Base-by-base conservation (phyloP, 192 early-diverging fungal genomes). In the Obelidium mucronatum region DNA sequence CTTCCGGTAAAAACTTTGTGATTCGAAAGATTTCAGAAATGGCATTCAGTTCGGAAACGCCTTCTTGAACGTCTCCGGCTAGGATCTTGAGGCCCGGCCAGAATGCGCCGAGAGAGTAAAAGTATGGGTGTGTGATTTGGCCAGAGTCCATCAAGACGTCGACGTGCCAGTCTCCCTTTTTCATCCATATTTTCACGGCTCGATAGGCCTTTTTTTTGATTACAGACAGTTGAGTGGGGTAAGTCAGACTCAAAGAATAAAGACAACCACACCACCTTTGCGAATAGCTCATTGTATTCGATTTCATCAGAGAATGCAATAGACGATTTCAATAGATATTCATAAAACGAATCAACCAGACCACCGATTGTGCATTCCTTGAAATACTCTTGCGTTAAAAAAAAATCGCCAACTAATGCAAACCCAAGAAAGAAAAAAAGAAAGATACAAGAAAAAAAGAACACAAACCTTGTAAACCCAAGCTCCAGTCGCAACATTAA, bases 11-110 rank as follows among this genome's bases (percentile, higher is more conserved):
- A 75, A 86, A 92, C 83, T 61, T 94, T 85, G 73, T 89, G 93
- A 37, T 86, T 72, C 73, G 92, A 94, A 0, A 93, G 92, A 17
- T 93, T 76, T 1, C 88, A 91, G 24, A 85, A 89, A 68, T 93
- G 24, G 70, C 40, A 31, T 68, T 28, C 30, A 81, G 17, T 42
- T 78, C 76, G 30, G 52, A 24, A 52, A 71, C 37, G 5, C 64
- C 76, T 56, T 76, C 75, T 33, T 13, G 17, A 0, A 81, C 58
- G 40, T 81, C 80, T 4, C 80, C 80, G 13, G 69, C 68, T 36
- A 75, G 42, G 8, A 78, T 72, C 51, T 83, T 77, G 37, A 80
- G 17, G 3, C 75, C 74, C 2, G 81, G 70, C 69, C 68, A 80
- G 55, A 83, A 83, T 2, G 74, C 69, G 17, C 71, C 76, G n/a